Evolutionary conservation across 345 rosid species (phyloP).

Genomic region (Rhodomyrtus tomentosa): DNA sequence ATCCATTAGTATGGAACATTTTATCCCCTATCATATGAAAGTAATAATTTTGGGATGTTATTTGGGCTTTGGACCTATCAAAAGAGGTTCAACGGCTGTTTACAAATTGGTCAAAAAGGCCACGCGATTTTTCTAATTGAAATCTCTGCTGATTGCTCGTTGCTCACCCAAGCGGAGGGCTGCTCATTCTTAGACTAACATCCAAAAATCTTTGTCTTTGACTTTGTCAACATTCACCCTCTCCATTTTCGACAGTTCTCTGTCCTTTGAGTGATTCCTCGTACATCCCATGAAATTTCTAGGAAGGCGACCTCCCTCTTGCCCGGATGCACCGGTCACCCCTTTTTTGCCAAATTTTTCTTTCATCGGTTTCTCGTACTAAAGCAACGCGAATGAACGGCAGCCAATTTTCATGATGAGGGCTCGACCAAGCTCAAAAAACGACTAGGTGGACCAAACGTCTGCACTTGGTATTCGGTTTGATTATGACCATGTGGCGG

Average conservation of each 20-base stretch:
- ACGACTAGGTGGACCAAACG: background rate
- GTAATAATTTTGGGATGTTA: too few species aligned
- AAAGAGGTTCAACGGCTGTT: too few species aligned
- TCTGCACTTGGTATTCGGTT: background rate
- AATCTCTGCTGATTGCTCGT: background rate
- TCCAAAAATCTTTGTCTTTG: too few species aligned
- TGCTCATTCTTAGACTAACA: background rate
- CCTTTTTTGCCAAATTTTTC: too few species aligned
- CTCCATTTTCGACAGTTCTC: background rate
- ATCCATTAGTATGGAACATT: too few species aligned
- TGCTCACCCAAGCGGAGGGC: background rate
- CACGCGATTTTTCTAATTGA: background rate
- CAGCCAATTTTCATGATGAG: background rate
- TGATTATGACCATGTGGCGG: background rate
- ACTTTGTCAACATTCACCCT: background rate
- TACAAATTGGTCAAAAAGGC: background rate
- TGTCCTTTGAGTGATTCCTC: background rate
- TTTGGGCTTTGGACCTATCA: too few species aligned
- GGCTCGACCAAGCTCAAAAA: background rate
- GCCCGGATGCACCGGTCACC: background rate
- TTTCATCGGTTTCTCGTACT: background rate
- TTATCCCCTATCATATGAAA: too few species aligned
- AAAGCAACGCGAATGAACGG: background rate
- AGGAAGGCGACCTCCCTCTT: background rate
- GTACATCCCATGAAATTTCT: background rate